phyloP scores from a whole-genome alignment of 106 monocot genomes.

The Alisma plantagoaquatica region DNA sequence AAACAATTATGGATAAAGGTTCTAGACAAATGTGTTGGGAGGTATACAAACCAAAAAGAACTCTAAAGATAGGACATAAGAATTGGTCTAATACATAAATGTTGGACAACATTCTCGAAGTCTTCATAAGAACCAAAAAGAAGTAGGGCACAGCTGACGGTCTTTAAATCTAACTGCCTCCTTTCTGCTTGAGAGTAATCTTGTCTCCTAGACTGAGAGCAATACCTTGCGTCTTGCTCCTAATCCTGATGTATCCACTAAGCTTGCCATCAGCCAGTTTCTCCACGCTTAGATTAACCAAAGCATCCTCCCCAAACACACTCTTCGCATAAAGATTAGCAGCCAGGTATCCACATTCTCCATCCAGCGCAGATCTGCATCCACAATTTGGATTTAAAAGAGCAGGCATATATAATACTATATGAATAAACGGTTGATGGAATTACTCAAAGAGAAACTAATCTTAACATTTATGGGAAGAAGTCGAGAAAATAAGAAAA shows the following conservation, averaged over 20 bases:
- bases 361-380: conserved; percentile 74
- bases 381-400: too few species aligned
- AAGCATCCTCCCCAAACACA: conserved; percentile 88
- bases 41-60: too few species aligned
- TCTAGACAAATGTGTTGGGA: too few species aligned
- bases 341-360: conserved; percentile 86
- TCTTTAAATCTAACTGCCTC: conserved; percentile 13
- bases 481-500: too few species aligned
- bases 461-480: too few species aligned
- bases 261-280: conserved; percentile 77
- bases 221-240: conserved; percentile 95
- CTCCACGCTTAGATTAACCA: conserved; percentile 85
- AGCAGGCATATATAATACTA: too few species aligned
- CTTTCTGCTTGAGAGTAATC: conserved; percentile 93
- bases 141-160: not conserved
- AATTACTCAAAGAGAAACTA: too few species aligned
- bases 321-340: conserved; percentile 94
- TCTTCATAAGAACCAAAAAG: not conserved
- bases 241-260: conserved; percentile 86
- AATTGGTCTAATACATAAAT: too few species aligned
- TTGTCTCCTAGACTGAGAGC: conserved; percentile 95
- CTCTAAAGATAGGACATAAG: too few species aligned
- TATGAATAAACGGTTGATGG: too few species aligned
- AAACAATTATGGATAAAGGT: too few species aligned
- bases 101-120: too few species aligned